These are phyloP conservation scores for Parathielavia hyrcaniae DNA, from an alignment of 495 filamentous ascomycete species.

Conservation along the genomic window DNA sequence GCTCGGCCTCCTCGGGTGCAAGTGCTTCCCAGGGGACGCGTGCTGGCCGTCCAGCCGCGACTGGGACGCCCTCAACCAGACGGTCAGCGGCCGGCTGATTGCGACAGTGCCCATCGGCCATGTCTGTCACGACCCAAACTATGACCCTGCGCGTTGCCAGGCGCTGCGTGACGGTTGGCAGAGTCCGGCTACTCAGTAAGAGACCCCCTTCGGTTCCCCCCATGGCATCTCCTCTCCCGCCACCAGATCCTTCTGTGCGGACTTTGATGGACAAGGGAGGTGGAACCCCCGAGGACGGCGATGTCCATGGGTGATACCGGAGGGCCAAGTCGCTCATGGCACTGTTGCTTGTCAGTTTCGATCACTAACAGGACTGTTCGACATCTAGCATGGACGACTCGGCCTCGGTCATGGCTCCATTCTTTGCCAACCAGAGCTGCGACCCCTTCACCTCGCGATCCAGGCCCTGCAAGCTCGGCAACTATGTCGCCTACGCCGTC, in stretches of 20 bases:
- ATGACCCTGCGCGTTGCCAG: constrained; percentile 25
- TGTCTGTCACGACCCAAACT: constrained; percentile 42
- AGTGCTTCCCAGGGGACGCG: constrained; percentile 47
- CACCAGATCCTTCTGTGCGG: constrained; percentile 1
- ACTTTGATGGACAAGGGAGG: not conserved
- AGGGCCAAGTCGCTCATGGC: not conserved
- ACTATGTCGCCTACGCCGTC: constrained; percentile 53
- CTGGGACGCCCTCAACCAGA: constrained; percentile 43
- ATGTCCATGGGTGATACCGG: too few species aligned
- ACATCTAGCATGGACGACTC: constrained; percentile 38
- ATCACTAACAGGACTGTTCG: constrained; percentile 30
- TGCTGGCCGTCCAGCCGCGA: constrained; percentile 40
- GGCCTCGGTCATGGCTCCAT: constrained; percentile 42
- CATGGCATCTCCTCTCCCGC: not conserved
- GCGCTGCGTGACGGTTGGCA: constrained; percentile 26
- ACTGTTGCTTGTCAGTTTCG: not conserved
- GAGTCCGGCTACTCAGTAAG: constrained; percentile 32
- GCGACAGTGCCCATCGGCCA: constrained; percentile 47
- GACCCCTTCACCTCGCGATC: constrained; percentile 27
- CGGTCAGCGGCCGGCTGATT: constrained; percentile 42
- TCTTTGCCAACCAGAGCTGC: constrained; percentile 42
- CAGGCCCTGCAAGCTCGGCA: constrained; percentile 48
- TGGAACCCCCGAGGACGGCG: not conserved
- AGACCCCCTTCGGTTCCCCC: not conserved
- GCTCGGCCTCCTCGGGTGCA: constrained; percentile 33